Evolutionary conservation across 192 early-diverging fungal species (phyloP), one percentile per base, ranked within the genome.

Genomic region (Funneliformis geosporum): DNA sequence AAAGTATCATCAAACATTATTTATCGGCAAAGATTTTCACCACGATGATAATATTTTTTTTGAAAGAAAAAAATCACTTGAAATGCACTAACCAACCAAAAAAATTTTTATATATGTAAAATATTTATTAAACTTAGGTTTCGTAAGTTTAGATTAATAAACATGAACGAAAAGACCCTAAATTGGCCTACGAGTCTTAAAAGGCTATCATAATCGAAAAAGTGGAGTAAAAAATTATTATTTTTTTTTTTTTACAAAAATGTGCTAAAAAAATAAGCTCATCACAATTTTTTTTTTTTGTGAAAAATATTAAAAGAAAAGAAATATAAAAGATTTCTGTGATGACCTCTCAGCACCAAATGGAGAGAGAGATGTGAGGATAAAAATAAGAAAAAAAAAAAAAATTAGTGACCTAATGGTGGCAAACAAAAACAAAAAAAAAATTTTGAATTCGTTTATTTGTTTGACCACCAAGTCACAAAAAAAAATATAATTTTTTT

Each of bases 311-410:
- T 9, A 16, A n/a, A 60, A 3, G 12, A 60, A 60, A 6, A n/a
- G 14, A 16, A 16, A 60, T 11, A 10, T 62, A 27, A 27, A 27
- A 1, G 25, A 64, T 64, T 64, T 10, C 27, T 64, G 25, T 64
- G 8, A 12, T 60, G 2, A 64, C 62, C 25, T 64, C 62, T 64
- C 62, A 64, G 61, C 62, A 64, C 62, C 62, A 64, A 64, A 9
- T 64, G 62, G 62, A 64, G 62, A 64, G 61, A 64, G 62, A 64
- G 62, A 64, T 64, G 62, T 28, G 27, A 64, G 25, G 27, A 28
- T 11, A 27, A 27, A 64, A 27, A 27, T 12, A 27, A 14, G 12
- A 64, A 64, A 28, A 11, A 64, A 64, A 10, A 28, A 2, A 62
- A 62, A 28, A 64, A 64, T 18, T 27, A 9, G n/a, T 27, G 27